phyloP scores from a whole-genome alignment of 805 yeast genomes.

The Metschnikowia cerradonensis region DNA sequence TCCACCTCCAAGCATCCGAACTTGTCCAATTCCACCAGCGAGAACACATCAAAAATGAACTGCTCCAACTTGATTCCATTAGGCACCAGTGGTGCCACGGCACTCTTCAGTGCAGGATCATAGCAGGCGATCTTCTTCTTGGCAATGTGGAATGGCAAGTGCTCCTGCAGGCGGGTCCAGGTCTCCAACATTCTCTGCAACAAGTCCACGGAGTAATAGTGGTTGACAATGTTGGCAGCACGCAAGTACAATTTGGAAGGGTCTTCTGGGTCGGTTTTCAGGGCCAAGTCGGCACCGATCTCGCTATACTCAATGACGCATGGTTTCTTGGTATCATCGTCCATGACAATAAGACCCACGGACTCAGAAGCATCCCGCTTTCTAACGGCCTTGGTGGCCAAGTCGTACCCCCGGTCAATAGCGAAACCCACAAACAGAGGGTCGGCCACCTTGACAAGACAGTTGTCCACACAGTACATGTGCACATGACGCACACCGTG shows the following conservation, averaged over 20 bases:
- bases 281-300: constrained; percentile 69
- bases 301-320: constrained; percentile 95
- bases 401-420: constrained; percentile 55
- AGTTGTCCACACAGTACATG: constrained; percentile 96
- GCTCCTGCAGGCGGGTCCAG: constrained; percentile 65
- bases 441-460: constrained; percentile 87
- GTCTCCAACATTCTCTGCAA: constrained; percentile 53
- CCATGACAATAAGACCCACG: constrained; percentile 87
- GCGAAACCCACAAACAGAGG: constrained; percentile 88
- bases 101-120: constrained; percentile 43
- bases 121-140: constrained; percentile 74
- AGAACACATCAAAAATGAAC: constrained; percentile 94
- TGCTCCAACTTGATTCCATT: constrained; percentile 96
- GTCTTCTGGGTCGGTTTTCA: constrained; percentile 56
- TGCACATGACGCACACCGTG: constrained; percentile 85
- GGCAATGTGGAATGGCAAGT: constrained; percentile 92
- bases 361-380: constrained; percentile 83
- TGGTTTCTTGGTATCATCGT: constrained; percentile 54
- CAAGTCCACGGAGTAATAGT: constrained; percentile 84
- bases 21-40: constrained; percentile 59
- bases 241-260: constrained; percentile 57
- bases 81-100: constrained; percentile 61
- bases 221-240: constrained; percentile 97
- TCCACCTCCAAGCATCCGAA: constrained; percentile 93
- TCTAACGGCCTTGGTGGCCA: constrained; percentile 93